Base-by-base conservation (phyloP, 331 rosid genomes). In the Erythrophleum ivorense region DNA sequence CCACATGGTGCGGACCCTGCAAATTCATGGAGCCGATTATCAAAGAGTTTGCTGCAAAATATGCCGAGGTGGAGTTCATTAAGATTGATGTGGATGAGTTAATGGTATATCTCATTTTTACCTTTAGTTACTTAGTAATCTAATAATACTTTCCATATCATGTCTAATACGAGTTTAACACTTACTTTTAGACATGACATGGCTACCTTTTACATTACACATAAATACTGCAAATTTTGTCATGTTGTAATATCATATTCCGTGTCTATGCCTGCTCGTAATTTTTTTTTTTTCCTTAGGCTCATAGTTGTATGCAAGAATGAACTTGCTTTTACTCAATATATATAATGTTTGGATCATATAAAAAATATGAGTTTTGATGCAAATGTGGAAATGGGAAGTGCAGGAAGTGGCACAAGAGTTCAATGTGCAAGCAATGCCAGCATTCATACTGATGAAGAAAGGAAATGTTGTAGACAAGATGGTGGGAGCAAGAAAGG, bases 1-100 rank as follows among this genome's bases (percentile, higher is more conserved):
- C 98, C 60, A 55, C 90, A 2, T 94, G 97, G 98, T 94, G 98
- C 68, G 92, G 87, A 82, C 94, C 98, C 57, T 94, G 98, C 87
- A 87, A 85, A 77, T 43, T 45, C 24, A 94, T 94, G 89, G 92
- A 88, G 49, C 94, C 96, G 55, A 60, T 66, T 10, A 77, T 94
- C 78, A 80, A 86, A 79, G 92, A 88, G 43, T 87, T 83, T 73
- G 85, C 92, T 43, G 82, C 80, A 29, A 88, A 81, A 76, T 92
- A 84, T 85, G 66, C 46, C 0, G 89, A 91, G 0, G 93, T 88
- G 11, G 94, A 86, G 78, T 90, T 92, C 80, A 75, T 92, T 79
- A 78, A 85, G 84, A 79, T 90, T 77, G 97, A 92, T 72, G 95
- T 89, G 7, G 93, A 94, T 38, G 93, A 88, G 64, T 59, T 94